Evolutionary conservation across 2,329 filamentous ascomycete species (phyloP).

Genomic region (Curvularia lunata): DNA sequence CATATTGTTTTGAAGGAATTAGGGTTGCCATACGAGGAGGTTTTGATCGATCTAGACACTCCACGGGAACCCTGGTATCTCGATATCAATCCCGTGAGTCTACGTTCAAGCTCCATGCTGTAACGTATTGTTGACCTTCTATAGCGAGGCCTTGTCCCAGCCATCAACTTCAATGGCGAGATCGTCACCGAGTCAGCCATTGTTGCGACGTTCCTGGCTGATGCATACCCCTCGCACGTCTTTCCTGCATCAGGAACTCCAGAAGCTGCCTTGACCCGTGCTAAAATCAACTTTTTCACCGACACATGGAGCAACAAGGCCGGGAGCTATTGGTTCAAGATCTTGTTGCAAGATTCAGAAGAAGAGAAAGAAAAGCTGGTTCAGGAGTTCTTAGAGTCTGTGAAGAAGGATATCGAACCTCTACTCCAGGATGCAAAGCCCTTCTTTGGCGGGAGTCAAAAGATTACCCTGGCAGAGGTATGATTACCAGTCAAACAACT

Average conservation of each 20-base stretch:
- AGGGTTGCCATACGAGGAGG: constrained; percentile 69
- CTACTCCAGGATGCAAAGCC: constrained; percentile 60
- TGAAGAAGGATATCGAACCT: constrained; percentile 76
- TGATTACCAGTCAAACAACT: constrained; percentile 15
- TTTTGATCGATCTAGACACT: constrained; percentile 72
- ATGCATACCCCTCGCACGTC: constrained; percentile 72
- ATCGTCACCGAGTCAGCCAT: constrained; percentile 77
- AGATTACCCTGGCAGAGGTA: constrained; percentile 77
- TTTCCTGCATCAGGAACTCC: constrained; percentile 62
- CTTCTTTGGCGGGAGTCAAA: constrained; percentile 55
- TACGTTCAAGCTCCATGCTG: neutral
- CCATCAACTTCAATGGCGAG: constrained; percentile 66
- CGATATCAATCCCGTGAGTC: constrained; percentile 69
- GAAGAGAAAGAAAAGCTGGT: constrained; percentile 58
- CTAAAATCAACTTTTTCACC: constrained; percentile 73
- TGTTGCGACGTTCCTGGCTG: constrained; percentile 73
- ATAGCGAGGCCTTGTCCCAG: constrained; percentile 74
- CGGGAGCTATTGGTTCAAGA: constrained; percentile 55
- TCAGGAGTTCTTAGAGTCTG: constrained; percentile 60
- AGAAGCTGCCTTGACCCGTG: constrained; percentile 66
- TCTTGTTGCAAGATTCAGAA: constrained; percentile 55
- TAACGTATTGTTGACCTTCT: neutral
- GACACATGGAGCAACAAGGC: constrained; percentile 73
- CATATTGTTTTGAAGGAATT: constrained; percentile 74
- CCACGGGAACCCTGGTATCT: constrained; percentile 78